Conservation (phyloP, 768 basidiomycete species). For the Mycena sanguinolenta region DNA sequence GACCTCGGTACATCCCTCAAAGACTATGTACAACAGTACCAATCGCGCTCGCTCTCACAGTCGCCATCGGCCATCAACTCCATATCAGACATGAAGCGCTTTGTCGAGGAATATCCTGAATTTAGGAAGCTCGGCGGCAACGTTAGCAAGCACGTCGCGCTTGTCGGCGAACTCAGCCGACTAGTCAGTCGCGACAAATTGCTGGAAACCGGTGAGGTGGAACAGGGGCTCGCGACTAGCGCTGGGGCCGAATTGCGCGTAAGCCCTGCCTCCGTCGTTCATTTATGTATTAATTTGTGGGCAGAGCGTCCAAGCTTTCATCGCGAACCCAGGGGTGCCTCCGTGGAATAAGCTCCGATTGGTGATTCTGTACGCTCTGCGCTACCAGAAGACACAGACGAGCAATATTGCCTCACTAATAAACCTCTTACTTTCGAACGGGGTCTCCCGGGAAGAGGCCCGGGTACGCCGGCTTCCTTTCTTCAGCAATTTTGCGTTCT, state of each 20-base stretch:
- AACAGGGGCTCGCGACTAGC: constrained; percentile 95
- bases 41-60: constrained; percentile 83
- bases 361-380: constrained; percentile 92
- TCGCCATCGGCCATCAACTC: constrained; percentile 90
- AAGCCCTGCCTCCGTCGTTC: constrained; percentile 35
- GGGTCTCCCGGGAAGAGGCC: constrained; percentile 82
- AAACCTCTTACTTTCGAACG: constrained; percentile 80
- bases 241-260: constrained; percentile 92
- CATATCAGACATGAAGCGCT: constrained; percentile 95
- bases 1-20: constrained; percentile 94
- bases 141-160: constrained; percentile 97
- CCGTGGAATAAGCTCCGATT: constrained; percentile 89
- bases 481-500: constrained; percentile 17
- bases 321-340: constrained; percentile 77
- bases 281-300: constrained; percentile 8
- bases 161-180: constrained; percentile 96
- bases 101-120: constrained; percentile 98
- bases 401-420: constrained; percentile 86
- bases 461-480: constrained; percentile 57
- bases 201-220: constrained; percentile 92
- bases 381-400: constrained; percentile 92
- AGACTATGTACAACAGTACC: constrained; percentile 94
- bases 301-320: constrained; percentile 86
- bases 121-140: constrained; percentile 97
- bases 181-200: constrained; percentile 89